Percentiles rank a stretch among this genome's conserved stretches.
Evolutionary conservation across 306 rosid species (phyloP).

Genomic region (Begonia peltatifolia): DNA sequence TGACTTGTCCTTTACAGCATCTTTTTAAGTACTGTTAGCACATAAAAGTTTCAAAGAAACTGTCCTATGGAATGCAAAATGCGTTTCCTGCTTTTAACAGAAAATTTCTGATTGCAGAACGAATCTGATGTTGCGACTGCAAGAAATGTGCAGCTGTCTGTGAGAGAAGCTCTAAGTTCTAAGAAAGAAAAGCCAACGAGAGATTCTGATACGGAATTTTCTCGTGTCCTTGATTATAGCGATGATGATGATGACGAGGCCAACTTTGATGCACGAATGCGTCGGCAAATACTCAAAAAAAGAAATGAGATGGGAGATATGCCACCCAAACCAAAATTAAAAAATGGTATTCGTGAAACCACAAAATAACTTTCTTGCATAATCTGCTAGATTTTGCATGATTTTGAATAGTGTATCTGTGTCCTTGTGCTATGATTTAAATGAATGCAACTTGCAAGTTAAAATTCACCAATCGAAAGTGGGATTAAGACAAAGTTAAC

Average conservation of each 20-base stretch:
- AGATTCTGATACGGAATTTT: slow-evolving; percentile 27
- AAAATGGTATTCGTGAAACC: slow-evolving; percentile 26
- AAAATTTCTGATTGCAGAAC: slow-evolving; percentile 25
- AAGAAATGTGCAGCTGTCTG: slow-evolving; percentile 65
- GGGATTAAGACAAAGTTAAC: too few species aligned
- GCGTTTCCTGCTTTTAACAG: too few species aligned
- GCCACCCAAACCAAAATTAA: slow-evolving; percentile 45
- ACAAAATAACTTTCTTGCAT: too few species aligned
- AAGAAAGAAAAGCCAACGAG: slow-evolving; percentile 57
- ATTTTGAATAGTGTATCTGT: too few species aligned
- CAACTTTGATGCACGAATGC: slow-evolving; percentile 82
- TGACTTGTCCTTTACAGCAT: too few species aligned
- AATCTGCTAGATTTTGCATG: too few species aligned
- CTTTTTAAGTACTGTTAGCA: too few species aligned
- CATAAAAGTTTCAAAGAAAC: too few species aligned
- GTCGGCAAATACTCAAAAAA: slow-evolving; percentile 62
- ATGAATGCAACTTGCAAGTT: too few species aligned
- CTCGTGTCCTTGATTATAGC: slow-evolving; percentile 23
- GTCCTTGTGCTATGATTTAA: too few species aligned
- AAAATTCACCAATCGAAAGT: too few species aligned
- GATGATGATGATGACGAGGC: slow-evolving; percentile 55
- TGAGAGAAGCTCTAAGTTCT: slow-evolving; percentile 61
- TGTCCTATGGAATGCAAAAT: too few species aligned
- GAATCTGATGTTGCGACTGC: slow-evolving; percentile 23
- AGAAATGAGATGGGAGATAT: slow-evolving; percentile 58